Evolutionary conservation across 2,329 filamentous ascomycete genomes (phyloP).

Genomic region (Stenocarpella maydis): DNA sequence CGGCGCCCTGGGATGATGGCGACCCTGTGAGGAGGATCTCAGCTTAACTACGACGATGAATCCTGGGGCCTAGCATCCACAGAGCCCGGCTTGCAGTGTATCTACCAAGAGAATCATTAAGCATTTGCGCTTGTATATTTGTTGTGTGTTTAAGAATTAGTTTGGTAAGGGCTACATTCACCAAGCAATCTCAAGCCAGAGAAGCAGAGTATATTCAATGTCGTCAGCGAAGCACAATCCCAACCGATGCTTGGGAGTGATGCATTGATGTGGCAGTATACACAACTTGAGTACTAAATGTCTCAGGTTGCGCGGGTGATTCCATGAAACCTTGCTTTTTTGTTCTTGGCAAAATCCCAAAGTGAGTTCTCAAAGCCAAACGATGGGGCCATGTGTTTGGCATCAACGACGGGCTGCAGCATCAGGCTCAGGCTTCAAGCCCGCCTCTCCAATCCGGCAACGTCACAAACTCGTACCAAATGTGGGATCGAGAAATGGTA

Average conservation of each 20-base stretch:
- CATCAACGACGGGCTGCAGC: background rate
- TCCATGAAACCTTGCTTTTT: background rate
- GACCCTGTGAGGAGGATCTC: conserved; percentile 35
- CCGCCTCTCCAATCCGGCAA: background rate
- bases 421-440: background rate
- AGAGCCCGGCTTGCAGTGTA: too few species aligned
- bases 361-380: background rate
- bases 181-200: too few species aligned
- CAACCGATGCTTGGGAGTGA: too few species aligned
- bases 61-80: background rate
- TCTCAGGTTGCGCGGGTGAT: background rate
- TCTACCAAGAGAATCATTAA: background rate
- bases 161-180: too few species aligned
- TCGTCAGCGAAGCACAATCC: too few species aligned
- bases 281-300: background rate
- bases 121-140: too few species aligned
- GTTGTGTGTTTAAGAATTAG: background rate
- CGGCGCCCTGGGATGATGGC: conserved; percentile 44
- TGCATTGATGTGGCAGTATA: too few species aligned
- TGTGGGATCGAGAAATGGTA: background rate
- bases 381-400: background rate
- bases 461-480: background rate
- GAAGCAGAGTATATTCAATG: too few species aligned
- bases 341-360: background rate
- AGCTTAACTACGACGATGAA: conserved; percentile 38